Evolutionary conservation across 495 filamentous ascomycete species (phyloP), one percentile per base, ranked within the genome.

Genomic region (Pseudoneurospora amorphoporcata): DNA sequence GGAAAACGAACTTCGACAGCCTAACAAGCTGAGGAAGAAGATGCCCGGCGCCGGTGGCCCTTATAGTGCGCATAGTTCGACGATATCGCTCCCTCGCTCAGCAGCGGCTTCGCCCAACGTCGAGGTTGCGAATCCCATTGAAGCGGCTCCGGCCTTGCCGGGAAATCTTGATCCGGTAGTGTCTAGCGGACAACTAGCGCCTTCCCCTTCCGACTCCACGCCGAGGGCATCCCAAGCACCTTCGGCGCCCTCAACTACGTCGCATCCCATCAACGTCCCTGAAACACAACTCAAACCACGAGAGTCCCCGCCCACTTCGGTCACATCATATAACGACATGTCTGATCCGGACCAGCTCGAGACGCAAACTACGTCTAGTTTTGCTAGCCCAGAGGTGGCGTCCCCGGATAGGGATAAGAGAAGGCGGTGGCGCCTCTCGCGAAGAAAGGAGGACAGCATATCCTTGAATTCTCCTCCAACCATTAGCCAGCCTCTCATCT

Each of bases 1-100:
- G 61, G 86, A 84, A 23, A 92, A 92, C 39, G 84, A 85, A 45
- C 88, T 86, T 71, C 88, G 91, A 65, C 90, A 90, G 77, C 91
- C 92, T 3, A 97, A 96, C 73, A 95, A 95, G 80, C 80, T 98
- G 74, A 90, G 87, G 77, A 98, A 98, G 82, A 94, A 92, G 82
- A 87, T 91, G 45, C 83, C 92, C 38, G 89, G 90, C 2, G 88
- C 89, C 19, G 92, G 91, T 76, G 84, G 89, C 19, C 93, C 92
- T 74, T 89, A 87, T 39, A 96, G 94, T 75, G 93, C 94, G 1
- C 92, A 97, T 72, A 95, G 92, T 73, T 98, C 94, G 8, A 89
- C 88, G 8, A 86, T 90, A 2, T 97, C 94, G 3, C 82, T 98
- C 17, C 84, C 87, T 39, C 83, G 82, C 39, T 82, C 80, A 7